Conservation (phyloP, 805 yeast species). For the Candida orba region DNA sequence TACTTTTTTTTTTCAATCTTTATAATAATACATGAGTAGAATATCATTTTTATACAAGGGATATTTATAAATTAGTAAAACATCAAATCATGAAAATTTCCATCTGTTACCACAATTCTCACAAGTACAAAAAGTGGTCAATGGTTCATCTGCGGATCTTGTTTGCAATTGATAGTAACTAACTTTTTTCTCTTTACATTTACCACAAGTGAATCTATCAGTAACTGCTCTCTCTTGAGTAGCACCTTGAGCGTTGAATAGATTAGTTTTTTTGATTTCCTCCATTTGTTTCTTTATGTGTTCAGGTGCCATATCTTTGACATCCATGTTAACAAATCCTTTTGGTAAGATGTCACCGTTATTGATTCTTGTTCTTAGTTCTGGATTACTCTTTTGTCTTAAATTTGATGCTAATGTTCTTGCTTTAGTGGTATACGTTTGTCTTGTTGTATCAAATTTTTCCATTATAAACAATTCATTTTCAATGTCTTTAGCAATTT, state of each 20-base stretch:
- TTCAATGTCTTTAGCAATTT: slow-evolving; percentile 67
- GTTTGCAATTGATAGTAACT: slow-evolving; percentile 97
- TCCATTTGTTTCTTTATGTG: slow-evolving; percentile 79
- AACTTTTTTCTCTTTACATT: slow-evolving; percentile 95
- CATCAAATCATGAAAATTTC: slow-evolving; percentile 66
- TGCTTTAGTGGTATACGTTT: slow-evolving; percentile 70
- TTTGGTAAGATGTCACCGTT: slow-evolving; percentile 59
- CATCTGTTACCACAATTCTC: slow-evolving; percentile 97
- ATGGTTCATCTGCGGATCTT: slow-evolving; percentile 97
- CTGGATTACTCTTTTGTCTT: slow-evolving; percentile 85
- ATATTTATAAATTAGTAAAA: too few relatives aligned
- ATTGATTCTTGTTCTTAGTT: slow-evolving; percentile 61
- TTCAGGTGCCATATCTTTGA: slow-evolving; percentile 96
- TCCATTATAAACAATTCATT: slow-evolving; percentile 56
- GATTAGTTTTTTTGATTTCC: slow-evolving; percentile 76
- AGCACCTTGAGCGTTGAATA: slow-evolving; percentile 97
- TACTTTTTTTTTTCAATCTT: slow-evolving; percentile 3
- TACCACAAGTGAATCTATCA: slow-evolving; percentile 94
- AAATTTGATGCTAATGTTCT: slow-evolving; percentile 83
- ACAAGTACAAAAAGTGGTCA: slow-evolving; percentile 97
- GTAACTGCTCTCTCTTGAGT: slow-evolving; percentile 93
- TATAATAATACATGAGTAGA: background rate
- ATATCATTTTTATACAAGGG: too few relatives aligned
- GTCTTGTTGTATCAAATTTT: slow-evolving; percentile 43
- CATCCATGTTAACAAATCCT: slow-evolving; percentile 69